Evolutionary conservation across 2,329 filamentous ascomycete genomes (phyloP).

Genomic region (Beauveria sp.): DNA sequence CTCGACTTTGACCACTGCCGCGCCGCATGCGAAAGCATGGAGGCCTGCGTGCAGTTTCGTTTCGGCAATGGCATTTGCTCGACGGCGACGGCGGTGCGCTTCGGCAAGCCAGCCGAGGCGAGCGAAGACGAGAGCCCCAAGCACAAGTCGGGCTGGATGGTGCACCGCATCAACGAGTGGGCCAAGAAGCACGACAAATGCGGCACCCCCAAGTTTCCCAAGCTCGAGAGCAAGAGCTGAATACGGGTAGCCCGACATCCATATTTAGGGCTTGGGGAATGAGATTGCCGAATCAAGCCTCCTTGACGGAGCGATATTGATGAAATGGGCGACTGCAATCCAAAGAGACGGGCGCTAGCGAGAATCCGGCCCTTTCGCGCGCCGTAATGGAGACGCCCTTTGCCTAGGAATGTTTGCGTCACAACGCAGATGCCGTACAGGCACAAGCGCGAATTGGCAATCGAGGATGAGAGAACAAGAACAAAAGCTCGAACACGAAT

Average conservation of each 20-base stretch:
- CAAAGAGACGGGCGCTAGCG: background rate
- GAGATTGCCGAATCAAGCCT: background rate
- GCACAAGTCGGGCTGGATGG: slow-evolving; percentile 34
- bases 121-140: slow-evolving; percentile 22
- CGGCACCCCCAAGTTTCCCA: slow-evolving; percentile 25
- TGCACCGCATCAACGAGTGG: slow-evolving; percentile 33
- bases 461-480: background rate
- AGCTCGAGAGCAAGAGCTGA: slow-evolving; percentile 3
- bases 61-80: slow-evolving; percentile 32
- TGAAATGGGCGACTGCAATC: background rate
- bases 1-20: slow-evolving; percentile 34
- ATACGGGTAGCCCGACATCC: no score
- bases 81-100: slow-evolving; percentile 26
- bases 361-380: background rate
- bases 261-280: background rate
- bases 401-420: background rate
- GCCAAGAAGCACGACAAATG: slow-evolving; percentile 30
- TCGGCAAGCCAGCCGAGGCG: slow-evolving; percentile 30
- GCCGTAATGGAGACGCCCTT: no score
- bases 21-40: slow-evolving; percentile 32
- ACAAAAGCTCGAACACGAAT: background rate
- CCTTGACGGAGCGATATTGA: background rate
- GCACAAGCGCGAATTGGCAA: no score
- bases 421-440: background rate
- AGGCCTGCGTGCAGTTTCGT: slow-evolving; percentile 34